phyloP scores from a whole-genome alignment of 768 basidiomycete species.

The Stropharia rugosoannulata region DNA sequence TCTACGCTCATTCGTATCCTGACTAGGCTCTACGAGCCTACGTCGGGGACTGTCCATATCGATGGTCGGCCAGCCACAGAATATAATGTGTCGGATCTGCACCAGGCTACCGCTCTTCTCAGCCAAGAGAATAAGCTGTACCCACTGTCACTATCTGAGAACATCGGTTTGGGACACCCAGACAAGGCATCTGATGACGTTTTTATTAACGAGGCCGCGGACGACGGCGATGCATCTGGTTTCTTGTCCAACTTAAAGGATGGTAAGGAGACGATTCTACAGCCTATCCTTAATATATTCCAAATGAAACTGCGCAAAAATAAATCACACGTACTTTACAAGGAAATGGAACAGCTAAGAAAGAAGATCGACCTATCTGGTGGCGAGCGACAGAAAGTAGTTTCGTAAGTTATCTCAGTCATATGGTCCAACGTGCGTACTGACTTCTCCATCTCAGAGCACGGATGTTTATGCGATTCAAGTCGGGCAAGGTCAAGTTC shows the following conservation, averaged over 20 bases:
- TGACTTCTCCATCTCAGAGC: constrained; percentile 26
- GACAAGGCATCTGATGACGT: constrained; percentile 14
- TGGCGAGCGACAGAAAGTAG: constrained; percentile 49
- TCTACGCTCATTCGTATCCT: constrained; percentile 52
- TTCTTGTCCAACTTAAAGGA: constrained; percentile 37
- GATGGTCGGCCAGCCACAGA: constrained; percentile 37
- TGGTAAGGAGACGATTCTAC: constrained; percentile 38
- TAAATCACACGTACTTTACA: constrained; percentile 22
- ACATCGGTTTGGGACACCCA: constrained; percentile 34
- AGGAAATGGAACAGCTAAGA: constrained; percentile 21
- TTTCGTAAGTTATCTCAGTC: constrained; percentile 28
- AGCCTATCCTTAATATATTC: constrained; percentile 26
- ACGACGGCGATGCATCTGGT: constrained; percentile 38
- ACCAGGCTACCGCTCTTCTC: constrained; percentile 43
- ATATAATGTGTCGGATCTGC: constrained; percentile 40
- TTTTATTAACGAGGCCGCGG: constrained; percentile 31
- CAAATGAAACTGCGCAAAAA: constrained; percentile 31
- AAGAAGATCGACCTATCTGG: constrained; percentile 35
- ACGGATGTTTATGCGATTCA: constrained; percentile 44
- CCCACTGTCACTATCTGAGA: constrained; percentile 43
- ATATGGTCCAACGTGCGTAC: not conserved
- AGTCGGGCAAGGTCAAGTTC: constrained; percentile 40
- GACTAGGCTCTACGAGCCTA: constrained; percentile 46
- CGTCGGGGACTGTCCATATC: constrained; percentile 40
- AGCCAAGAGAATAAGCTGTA: constrained; percentile 50